These are phyloP conservation scores for cucumber (Cucumis sativus) DNA, from an alignment of 306 rosid genomes.

Conservation along the genomic window DNA sequence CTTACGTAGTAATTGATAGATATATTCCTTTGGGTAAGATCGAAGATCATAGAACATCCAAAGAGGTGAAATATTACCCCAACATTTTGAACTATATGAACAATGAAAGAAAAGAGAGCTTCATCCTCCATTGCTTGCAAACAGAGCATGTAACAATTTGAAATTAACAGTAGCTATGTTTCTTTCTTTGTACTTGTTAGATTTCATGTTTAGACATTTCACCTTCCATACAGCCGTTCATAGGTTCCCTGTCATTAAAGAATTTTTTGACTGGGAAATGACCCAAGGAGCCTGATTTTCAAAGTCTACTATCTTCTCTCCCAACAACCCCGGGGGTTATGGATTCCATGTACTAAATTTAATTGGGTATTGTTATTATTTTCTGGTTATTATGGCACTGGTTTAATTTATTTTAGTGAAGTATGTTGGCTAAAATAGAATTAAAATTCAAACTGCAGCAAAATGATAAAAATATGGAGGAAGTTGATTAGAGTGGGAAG, in stretches of 20 bases:
- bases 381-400: not conserved
- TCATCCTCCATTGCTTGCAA: not conserved
- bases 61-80: not conserved
- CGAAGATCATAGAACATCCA: not conserved
- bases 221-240: not conserved
- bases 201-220: not conserved
- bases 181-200: not conserved
- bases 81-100: not conserved
- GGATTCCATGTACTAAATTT: not conserved
- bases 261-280: not conserved
- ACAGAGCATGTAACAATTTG: not conserved
- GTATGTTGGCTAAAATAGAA: not conserved
- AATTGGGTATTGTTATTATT: not conserved
- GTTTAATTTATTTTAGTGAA: not conserved
- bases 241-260: not conserved
- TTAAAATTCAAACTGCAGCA: not conserved
- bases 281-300: not conserved
- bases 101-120: not conserved
- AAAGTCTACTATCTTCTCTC: not conserved
- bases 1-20: not conserved
- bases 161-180: not conserved
- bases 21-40: not conserved
- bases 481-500: not conserved
- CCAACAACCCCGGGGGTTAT: not conserved
- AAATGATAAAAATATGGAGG: not conserved